Evolutionary conservation across 441 rosid species (phyloP), one percentile per base, ranked within the genome.

Genomic region (Gossypium laxum): DNA sequence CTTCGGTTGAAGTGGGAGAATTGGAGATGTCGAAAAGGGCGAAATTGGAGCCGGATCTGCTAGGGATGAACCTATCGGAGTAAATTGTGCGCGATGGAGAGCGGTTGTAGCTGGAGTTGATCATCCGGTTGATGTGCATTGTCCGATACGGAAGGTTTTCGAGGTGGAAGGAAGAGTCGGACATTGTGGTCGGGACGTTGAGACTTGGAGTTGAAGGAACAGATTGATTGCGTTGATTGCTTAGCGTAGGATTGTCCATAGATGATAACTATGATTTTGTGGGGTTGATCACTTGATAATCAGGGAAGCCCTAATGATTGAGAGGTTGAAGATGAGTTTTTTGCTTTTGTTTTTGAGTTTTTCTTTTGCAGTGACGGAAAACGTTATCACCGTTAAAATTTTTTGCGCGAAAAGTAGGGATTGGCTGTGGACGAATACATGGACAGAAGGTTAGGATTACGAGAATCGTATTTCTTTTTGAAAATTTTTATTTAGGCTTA

Each of bases 31-130:
- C 89, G 76, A 93, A 91, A 17, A 93, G 88, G 0, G 85, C 88
- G 64, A 91, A 91, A 79, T 91, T 93, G 59, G 97, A 93, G 75
- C 87, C 86, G 67, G 97, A 88, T 90, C 98, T 87, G 78, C 93
- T 85, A 32, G 97, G 98, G 28, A 93, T 93, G 72, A 93, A 93
- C 76, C 97, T 76, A 59, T 91, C 98, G 60, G 92, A 91, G 83
- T 80, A 90, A 74, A 93, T 93, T 1, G 90, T 76, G 66, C 89
- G 80, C n/a, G 96, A 94, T 18, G 97, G 96, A 0, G 94, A 85
- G 11, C 70, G 81, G 55, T 84, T 73, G 67, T 88, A 89, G 72
- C 77, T 81, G 48, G 88, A 83, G 69, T 93, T 91, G 71, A 93
- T 84, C 79, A 93, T 60, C 14, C 92, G 93, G 69, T 76, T 83